Conservation (phyloP, 1,284 basidiomycete species). For the Rhodotorula sp. region DNA sequence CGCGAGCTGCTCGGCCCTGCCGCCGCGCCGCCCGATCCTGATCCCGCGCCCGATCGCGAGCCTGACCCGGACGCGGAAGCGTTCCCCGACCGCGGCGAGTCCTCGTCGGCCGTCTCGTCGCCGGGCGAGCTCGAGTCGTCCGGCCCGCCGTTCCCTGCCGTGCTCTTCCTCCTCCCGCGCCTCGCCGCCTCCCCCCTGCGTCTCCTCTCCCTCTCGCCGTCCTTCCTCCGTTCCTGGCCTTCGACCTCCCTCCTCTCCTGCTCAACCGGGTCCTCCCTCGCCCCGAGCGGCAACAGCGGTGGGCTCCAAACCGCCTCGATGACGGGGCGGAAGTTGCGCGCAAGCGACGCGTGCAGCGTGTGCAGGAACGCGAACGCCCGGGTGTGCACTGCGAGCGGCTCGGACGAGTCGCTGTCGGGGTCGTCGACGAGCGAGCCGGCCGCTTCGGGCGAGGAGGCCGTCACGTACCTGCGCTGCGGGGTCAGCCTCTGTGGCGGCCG, state of each 20-base stretch:
- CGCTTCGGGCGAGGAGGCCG: constrained; percentile 19
- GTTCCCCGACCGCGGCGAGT: neutral
- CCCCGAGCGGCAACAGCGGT: neutral
- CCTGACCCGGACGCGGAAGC: too few relatives aligned
- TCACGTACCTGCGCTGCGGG: constrained; percentile 20
- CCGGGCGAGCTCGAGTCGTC: constrained; percentile 4
- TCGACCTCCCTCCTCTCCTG: constrained; percentile 1
- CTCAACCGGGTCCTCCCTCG: neutral
- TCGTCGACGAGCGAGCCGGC: constrained; percentile 22
- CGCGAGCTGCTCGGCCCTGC: too few relatives aligned
- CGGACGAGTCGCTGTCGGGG: constrained; percentile 3
- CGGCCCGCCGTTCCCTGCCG: neutral
- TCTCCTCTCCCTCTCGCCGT: neutral
- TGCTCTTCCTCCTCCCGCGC: neutral
- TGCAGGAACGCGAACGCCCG: constrained; percentile 27
- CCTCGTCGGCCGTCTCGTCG: neutral
- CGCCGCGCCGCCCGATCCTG: neutral
- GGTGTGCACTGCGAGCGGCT: neutral
- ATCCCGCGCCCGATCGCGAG: too few relatives aligned
- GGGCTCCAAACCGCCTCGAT: constrained; percentile 1
- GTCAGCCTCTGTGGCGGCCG: neutral
- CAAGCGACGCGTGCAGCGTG: constrained; percentile 17
- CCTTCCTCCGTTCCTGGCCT: neutral
- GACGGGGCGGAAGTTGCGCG: constrained; percentile 28
- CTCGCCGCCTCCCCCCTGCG: neutral